Evolutionary conservation across 2,329 filamentous ascomycete genomes (phyloP), one percentile per base, ranked within the genome.

Genomic region (Plenodomus tracheiphilus): DNA sequence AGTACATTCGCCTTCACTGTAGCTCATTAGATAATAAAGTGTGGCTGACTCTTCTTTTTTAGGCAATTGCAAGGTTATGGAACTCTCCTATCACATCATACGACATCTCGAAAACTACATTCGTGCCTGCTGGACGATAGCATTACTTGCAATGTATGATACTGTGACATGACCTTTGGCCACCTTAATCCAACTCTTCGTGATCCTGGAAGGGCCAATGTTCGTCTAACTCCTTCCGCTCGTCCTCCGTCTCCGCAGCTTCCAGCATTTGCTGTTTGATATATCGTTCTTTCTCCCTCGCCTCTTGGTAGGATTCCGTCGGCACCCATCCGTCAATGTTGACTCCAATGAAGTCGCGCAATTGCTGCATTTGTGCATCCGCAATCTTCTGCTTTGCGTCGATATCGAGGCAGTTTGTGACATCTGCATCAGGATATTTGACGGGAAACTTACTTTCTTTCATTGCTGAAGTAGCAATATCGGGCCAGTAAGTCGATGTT

Each of bases 281-380:
- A 40, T 55, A 43, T 39, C 36, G 39, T 47, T 47, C 49, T 37
- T 46, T 48, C 49, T 53, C 43, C 40, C 50, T 49, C 39, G 46
- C 53, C 21, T 51, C 51, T 32, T 61, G 46, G 41, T 57, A 63
- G 15, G 21, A 25, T 37, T 60, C 52, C 20, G 35, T 49, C 18
- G 56, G 49, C 42, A 58, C 50, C 60, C 54, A 63, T 10, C 52
- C 60, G 37, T 63, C 58, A 32, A 39, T 48, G 37, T 55, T 52
- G 36, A 62, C 22, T 18, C 56, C 60, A 46, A 53, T 54, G 20
- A 57, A 43, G 48, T 53, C 56, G 39, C 56, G 46, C 30, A 49
- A n/a, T 28, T 28, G 49, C 49, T 58, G 47, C 40, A 61, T 47
- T 21, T 63, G 49, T n/a, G 44, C 54, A 50, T 60, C 41, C 21